phyloP scores from a whole-genome alignment of 768 basidiomycete species.

The Mycena crocata region DNA sequence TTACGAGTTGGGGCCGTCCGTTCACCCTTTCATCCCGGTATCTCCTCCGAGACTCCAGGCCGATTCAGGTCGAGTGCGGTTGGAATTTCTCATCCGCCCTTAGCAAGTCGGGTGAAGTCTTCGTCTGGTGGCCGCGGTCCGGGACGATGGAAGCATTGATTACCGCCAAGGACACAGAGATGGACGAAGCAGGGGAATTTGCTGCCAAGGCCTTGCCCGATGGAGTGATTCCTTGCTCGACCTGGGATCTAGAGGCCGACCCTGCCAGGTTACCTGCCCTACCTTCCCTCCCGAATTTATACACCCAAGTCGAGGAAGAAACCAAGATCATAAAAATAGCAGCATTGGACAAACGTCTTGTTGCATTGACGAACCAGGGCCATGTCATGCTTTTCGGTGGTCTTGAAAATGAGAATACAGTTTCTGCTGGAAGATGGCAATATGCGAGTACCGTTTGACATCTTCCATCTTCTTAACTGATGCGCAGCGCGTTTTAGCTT shows the following conservation, averaged over 20 bases:
- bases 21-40: slow-evolving; percentile 68
- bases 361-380: slow-evolving; percentile 85
- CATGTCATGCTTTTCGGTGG: slow-evolving; percentile 76
- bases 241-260: slow-evolving; percentile 67
- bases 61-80: slow-evolving; percentile 79
- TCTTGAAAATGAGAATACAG: slow-evolving; percentile 55
- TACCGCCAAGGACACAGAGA: slow-evolving; percentile 51
- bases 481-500: slow-evolving; percentile 56
- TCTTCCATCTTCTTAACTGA: slow-evolving; percentile 1
- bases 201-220: slow-evolving; percentile 49
- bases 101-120: slow-evolving; percentile 76
- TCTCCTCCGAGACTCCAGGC: slow-evolving; percentile 49
- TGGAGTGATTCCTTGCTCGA: slow-evolving; percentile 66
- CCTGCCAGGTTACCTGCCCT: slow-evolving; percentile 71
- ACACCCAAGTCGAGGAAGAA: slow-evolving; percentile 39
- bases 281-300: slow-evolving; percentile 68
- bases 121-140: slow-evolving; percentile 78
- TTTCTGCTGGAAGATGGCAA: slow-evolving; percentile 65
- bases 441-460: slow-evolving; percentile 66
- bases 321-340: slow-evolving; percentile 83
- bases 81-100: slow-evolving; percentile 85
- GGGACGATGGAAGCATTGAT: slow-evolving; percentile 55
- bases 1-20: slow-evolving; percentile 83
- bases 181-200: slow-evolving; percentile 57
- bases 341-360: slow-evolving; percentile 74